phyloP scores from a whole-genome alignment of 805 yeast genomes.

The Yamadazyma scolyti region DNA sequence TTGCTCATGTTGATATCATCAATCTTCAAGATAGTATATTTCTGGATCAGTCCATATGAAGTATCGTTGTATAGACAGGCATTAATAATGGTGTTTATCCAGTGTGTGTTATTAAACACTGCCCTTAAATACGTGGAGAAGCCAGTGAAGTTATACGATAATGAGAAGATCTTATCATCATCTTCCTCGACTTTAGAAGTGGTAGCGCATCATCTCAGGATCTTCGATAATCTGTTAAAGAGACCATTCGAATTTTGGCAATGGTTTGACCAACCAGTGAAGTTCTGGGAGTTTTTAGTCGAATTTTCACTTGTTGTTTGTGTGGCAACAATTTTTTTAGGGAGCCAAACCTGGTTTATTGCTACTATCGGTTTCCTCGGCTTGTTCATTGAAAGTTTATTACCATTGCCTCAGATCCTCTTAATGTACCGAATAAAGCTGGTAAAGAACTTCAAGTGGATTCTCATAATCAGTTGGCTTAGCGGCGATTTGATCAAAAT shows the following conservation, averaged over 20 bases:
- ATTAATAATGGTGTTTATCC: conserved; percentile 80
- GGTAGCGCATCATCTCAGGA: conserved; percentile 35
- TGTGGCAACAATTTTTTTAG: conserved; percentile 37
- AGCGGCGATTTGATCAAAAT: conserved; percentile 84
- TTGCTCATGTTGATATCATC: conserved; percentile 85
- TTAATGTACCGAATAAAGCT: conserved; percentile 62
- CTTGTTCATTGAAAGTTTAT: conserved; percentile 64
- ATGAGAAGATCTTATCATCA: conserved; percentile 21
- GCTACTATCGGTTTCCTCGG: conserved; percentile 57
- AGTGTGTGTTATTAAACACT: conserved; percentile 57
- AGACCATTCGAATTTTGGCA: conserved; percentile 80
- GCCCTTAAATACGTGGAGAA: conserved; percentile 55
- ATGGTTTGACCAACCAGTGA: conserved; percentile 55
- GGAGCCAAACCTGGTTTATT: conserved; percentile 38
- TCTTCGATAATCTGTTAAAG: conserved; percentile 60
- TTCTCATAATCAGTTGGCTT: conserved; percentile 78
- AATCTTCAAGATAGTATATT: conserved; percentile 70
- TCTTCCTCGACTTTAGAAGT: conserved; percentile 13
- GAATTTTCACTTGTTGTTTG: conserved; percentile 38
- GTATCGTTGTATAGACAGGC: conserved; percentile 75
- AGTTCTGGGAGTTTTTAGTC: conserved; percentile 62
- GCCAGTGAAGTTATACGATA: conserved; percentile 24
- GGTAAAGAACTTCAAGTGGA: conserved; percentile 73
- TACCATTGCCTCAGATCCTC: conserved; percentile 79
- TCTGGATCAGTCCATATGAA: conserved; percentile 77